Evolutionary conservation across 2,329 filamentous ascomycete genomes (phyloP).

Genomic region (Davidsoniella neocaledoniae): DNA sequence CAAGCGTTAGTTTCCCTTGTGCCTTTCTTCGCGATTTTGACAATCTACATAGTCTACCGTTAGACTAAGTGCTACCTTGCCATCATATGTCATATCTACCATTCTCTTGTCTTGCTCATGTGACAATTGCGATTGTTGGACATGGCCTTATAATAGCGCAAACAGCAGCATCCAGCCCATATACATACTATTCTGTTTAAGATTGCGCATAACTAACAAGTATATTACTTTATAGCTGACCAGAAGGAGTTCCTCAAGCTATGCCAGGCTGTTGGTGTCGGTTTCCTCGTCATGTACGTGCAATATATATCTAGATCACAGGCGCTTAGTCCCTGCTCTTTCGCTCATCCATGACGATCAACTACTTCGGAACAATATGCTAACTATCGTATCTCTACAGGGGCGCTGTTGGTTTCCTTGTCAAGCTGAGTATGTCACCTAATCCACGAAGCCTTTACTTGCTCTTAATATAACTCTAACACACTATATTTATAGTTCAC

Average conservation of each 20-base stretch:
- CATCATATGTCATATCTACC: too few species aligned
- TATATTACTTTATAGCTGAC: slow-evolving; percentile 18
- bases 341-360: not conserved
- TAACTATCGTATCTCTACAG: slow-evolving; percentile 2
- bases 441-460: not conserved
- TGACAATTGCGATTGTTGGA: not conserved
- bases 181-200: too few species aligned
- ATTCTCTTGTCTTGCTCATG: not conserved
- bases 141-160: too few species aligned
- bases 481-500: slow-evolving; percentile 31
- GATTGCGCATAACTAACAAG: slow-evolving; percentile 1
- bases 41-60: not conserved
- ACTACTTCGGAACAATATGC: not conserved
- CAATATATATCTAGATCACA: not conserved
- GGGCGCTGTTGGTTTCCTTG: slow-evolving; percentile 50
- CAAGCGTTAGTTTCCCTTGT: slow-evolving; percentile 31
- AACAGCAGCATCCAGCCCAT: too few species aligned
- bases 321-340: not conserved
- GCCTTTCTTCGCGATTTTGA: not conserved
- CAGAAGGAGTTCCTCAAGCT: slow-evolving; percentile 28
- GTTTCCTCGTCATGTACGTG: slow-evolving; percentile 45
- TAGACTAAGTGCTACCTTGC: too few species aligned
- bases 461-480: slow-evolving; percentile 3
- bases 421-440: slow-evolving; percentile 44
- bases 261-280: slow-evolving; percentile 46